Evolutionary conservation across 1,284 basidiomycete genomes (phyloP), one percentile per base, ranked within the genome.

Genomic region (Sporisorium iseilematis-ciliati): DNA sequence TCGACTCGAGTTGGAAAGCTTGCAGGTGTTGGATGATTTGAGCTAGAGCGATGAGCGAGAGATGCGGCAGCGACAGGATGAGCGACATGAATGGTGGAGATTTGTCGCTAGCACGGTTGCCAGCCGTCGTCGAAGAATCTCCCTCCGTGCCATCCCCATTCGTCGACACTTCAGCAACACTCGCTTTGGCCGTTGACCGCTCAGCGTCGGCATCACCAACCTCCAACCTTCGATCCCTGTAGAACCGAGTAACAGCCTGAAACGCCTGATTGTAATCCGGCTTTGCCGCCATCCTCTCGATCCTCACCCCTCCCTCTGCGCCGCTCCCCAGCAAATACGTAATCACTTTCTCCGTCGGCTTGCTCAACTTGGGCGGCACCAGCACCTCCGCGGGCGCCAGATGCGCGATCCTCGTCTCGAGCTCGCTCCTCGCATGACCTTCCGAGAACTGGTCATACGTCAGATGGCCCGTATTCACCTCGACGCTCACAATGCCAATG

Each of bases 391-490:
- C 89, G 0, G 96, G 96, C 68, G 90, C 90, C 10, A 84, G 65
- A 53, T 85, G 83, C 0, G 80, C 79, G 4, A 85, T 68, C 23
- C 83, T 66, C 2, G 83, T 85, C 58, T 84, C 81, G 31, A 85
- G 76, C 66, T 82, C 82, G 35, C 66, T 75, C 38, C 80, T 65
- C 29, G 81, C 59, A 31, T 66, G 51, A 4, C 69, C 73, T 57
- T 84, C 83, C 21, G 41, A 48, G 35, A 82, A 97, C 72, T 93
- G 90, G 80, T 99, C 96, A 90, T 93, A 98, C 0, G 94, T 87
- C 2, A 98, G 91, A 75, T 95, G 92, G 1, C 95, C 95, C 0
- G 94, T 97, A 55, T 91, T 91, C 0, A 94, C 93, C 57, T 91
- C 90, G 18, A 97, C 91, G 20, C 91, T 90, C 51, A 97, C 89